phyloP scores from a whole-genome alignment of 2,329 filamentous ascomycete species.

The Trichoderma endophyticum region DNA sequence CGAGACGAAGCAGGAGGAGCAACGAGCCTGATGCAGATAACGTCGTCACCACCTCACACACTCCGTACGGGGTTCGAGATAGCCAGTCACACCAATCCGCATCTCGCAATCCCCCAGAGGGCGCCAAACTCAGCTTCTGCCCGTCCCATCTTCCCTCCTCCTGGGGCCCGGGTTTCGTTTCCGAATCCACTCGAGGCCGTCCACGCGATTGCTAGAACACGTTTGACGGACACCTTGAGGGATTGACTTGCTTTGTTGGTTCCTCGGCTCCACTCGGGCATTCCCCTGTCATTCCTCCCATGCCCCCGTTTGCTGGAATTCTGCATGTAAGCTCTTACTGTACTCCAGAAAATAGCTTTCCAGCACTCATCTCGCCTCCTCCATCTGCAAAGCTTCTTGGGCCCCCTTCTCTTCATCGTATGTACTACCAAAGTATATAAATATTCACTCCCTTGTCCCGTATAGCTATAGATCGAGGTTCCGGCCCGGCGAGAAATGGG shows the following conservation, averaged over 20 bases:
- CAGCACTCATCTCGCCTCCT: conserved; percentile 1
- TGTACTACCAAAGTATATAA: not conserved
- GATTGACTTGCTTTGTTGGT: not conserved
- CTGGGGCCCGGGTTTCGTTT: not conserved
- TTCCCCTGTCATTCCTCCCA: not conserved
- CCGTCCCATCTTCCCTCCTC: not conserved
- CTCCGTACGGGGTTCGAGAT: not conserved
- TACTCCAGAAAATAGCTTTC: not conserved
- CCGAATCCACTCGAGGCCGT: conserved; percentile 8
- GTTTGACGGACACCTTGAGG: not conserved
- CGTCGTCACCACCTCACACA: conserved; percentile 9
- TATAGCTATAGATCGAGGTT: not conserved
- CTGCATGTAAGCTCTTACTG: conserved; percentile 10
- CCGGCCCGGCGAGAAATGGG: conserved; percentile 14
- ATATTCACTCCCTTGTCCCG: not conserved
- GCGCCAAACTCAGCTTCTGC: not conserved
- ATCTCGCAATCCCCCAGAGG: not conserved
- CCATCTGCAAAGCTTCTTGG: not conserved
- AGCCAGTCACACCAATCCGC: not conserved
- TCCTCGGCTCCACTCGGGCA: not conserved
- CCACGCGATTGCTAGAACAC: conserved; percentile 11
- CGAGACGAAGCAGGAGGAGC: not conserved
- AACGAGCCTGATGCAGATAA: not conserved
- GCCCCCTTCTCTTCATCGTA: not conserved
- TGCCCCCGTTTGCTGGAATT: conserved; percentile 2